These are phyloP conservation scores for Saccharum hybrid DNA, from an alignment of 202 grass and related monocot species.

Conservation along the genomic window DNA sequence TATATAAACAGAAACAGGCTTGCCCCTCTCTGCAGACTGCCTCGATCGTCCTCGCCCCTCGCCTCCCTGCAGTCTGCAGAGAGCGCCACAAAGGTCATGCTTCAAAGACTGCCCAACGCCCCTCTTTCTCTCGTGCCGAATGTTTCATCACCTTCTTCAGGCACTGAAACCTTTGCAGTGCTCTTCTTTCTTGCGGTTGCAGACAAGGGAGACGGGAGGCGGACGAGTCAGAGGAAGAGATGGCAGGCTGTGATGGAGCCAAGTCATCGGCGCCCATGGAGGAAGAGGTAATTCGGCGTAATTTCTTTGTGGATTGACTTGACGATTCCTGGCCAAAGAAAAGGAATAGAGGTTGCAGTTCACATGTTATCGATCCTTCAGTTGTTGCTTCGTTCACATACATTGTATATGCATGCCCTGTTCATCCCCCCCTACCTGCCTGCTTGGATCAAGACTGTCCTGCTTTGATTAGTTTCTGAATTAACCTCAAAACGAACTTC, in stretches of 20 bases:
- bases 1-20: conserved; percentile 41
- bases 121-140: background rate
- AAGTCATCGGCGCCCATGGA: conserved; percentile 52
- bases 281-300: conserved; percentile 64
- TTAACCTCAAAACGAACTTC: background rate
- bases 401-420: background rate
- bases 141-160: background rate
- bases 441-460: background rate
- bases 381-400: background rate
- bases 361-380: background rate
- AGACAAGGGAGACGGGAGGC: conserved; percentile 18
- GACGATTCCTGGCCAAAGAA: background rate
- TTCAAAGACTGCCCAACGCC: conserved; percentile 46
- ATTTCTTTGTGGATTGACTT: background rate
- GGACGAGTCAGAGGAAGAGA: conserved; percentile 18
- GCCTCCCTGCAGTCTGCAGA: background rate
- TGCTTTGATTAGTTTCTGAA: background rate
- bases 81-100: conserved; percentile 56
- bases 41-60: conserved; percentile 36
- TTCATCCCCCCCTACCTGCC: background rate
- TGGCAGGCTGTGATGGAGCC: conserved; percentile 63
- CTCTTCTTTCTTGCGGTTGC: conserved; percentile 38
- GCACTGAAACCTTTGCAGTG: conserved; percentile 17
- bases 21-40: background rate
- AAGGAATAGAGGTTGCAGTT: conserved; percentile 4